Base-by-base conservation (phyloP, 2,329 filamentous ascomycete genomes). In the Beauveria medogensis region DNA sequence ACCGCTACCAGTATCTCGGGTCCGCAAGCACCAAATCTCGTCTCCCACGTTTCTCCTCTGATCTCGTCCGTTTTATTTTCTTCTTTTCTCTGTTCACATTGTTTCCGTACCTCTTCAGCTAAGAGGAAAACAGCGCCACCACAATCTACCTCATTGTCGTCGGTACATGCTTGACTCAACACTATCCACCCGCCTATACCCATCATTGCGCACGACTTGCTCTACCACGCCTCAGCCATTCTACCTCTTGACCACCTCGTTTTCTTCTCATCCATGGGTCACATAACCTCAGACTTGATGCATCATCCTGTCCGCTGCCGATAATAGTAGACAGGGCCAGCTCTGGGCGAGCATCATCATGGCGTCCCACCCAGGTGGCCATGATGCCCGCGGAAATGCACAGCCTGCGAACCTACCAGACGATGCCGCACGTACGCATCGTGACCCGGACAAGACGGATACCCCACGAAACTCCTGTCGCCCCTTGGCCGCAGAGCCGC, bases 261-360 rank as follows among this genome's bases (percentile, higher is more conserved):
- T 30, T 30, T 9, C 30, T 30, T 9, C 30, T 30, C 55, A 46
- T 22, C 43, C 55, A 57, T 57, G 55, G 8, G 55, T 57, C 12
- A 18, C 44, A 48, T 44, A 57, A 34, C 55, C 44, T 50, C 18
- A n/a, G 28, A 48, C 55, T 50, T 20, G 16, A 59, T 59, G 56
- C 18, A 59, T 43, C 56, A 51, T 44, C 56, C 47, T 52, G 47
- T 18, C 24, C 56, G 47, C 34, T 34, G 56, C 14, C 56, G 56
- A 52, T 30, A 59, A 44, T 43, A 59, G 47, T 7, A 52, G 30
- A 51, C 10, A 20, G 34, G 16, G 34, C 48, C 30, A 52, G 18
- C 56, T 8, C 22, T 30, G 30, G 47, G 24, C n/a, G 34, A 43
- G 55, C 30, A 50, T 50, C 14, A 52, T 6, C n/a, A 59, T 59